Percentiles rank a stretch among this genome's conserved stretches.
Evolutionary conservation across 2,329 filamentous ascomycete genomes (phyloP).

Genomic region (Magnaporthiopsis poae): DNA sequence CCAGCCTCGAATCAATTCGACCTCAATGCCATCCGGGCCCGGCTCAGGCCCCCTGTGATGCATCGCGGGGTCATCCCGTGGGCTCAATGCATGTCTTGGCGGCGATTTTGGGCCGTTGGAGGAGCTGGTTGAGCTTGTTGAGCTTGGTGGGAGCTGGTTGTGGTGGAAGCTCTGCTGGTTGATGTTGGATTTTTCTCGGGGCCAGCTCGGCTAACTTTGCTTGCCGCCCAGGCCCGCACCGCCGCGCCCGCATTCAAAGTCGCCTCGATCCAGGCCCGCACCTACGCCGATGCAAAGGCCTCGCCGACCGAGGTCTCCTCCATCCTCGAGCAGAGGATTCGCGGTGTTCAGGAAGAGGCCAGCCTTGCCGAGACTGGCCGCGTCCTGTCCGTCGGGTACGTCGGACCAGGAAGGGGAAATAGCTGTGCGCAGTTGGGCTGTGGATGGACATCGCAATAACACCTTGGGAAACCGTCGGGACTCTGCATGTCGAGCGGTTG

Average conservation of each 20-base stretch:
- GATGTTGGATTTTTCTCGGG: constrained; percentile 10
- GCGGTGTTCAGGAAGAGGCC: constrained; percentile 94
- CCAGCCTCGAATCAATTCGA: constrained; percentile 22
- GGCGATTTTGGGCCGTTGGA: constrained; percentile 18
- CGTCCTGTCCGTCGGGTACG: constrained; percentile 97
- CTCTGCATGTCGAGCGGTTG: background rate
- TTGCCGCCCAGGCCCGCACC: constrained; percentile 63
- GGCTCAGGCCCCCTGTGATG: constrained; percentile 28
- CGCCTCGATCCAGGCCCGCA: constrained; percentile 63
- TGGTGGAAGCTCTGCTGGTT: constrained; percentile 22
- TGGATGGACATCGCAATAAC: background rate
- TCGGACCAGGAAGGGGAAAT: constrained; percentile 20
- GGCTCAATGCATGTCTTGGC: constrained; percentile 32
- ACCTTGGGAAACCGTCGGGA: background rate
- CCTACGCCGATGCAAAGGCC: constrained; percentile 92
- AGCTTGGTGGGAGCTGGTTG: background rate
- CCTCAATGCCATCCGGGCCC: constrained; percentile 36
- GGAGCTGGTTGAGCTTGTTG: constrained; percentile 28
- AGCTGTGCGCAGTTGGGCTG: background rate
- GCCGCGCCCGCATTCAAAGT: constrained; percentile 69
- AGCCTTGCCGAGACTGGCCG: constrained; percentile 95
- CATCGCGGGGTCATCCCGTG: constrained; percentile 18
- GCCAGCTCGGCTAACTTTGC: constrained; percentile 19
- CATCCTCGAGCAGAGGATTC: constrained; percentile 98
- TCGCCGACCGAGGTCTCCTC: constrained; percentile 96